phyloP scores from a whole-genome alignment of 192 early-diverging fungal species.

The Pecoramyces ruminantium region DNA sequence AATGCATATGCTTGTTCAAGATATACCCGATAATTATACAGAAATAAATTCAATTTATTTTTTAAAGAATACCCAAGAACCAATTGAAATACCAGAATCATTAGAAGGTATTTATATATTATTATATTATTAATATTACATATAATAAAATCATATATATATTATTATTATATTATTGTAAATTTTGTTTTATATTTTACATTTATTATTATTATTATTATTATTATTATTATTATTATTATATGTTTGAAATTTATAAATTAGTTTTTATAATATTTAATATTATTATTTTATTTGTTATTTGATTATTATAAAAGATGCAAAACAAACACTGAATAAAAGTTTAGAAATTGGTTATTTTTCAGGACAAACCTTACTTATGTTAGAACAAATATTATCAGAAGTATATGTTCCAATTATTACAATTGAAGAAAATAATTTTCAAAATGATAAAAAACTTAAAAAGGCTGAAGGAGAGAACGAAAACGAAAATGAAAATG shows the following conservation, averaged over 20 bases:
- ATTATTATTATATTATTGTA: no score
- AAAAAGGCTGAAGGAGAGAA: neutral
- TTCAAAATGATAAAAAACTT: constrained; percentile 7
- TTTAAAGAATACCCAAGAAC: constrained; percentile 20
- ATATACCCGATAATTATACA: constrained; percentile 25
- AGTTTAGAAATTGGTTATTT: constrained; percentile 34
- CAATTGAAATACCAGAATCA: constrained; percentile 15
- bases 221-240: no score
- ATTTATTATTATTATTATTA: no score
- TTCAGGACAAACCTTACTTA: constrained; percentile 26
- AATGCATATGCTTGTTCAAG: constrained; percentile 22
- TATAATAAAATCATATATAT: no score
- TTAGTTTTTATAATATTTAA: no score
- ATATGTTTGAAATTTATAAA: no score
- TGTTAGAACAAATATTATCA: constrained; percentile 32
- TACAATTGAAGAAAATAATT: neutral
- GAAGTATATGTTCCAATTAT: constrained; percentile 39
- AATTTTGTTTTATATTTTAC: no score
- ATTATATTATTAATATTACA: no score
- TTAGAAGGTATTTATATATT: constrained; percentile 17
- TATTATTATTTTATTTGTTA: no score
- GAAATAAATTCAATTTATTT: constrained; percentile 38
- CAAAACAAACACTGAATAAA: constrained; percentile 10
- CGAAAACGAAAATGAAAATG: neutral
- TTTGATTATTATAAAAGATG: constrained; percentile 11